Evolutionary conservation across 345 rosid species (phyloP), one percentile per base, ranked within the genome.

Genomic region (Camelina neglecta): DNA sequence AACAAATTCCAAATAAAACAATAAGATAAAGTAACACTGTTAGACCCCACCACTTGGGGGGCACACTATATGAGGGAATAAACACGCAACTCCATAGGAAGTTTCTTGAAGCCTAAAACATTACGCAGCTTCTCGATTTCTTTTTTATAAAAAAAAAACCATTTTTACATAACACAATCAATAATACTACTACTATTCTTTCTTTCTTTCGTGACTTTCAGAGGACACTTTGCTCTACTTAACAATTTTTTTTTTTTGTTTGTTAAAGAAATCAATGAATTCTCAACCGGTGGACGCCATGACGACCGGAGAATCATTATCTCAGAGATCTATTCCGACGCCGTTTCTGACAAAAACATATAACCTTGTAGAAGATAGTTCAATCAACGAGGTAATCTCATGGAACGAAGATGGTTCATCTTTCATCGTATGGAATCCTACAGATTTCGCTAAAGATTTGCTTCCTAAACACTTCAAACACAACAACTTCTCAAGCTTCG

Each of bases 361-460:
- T 62, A 91, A 91, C 63, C 83, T 93, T 15, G 98, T 91, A 0
- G 93, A 91, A 36, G 98, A 93, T 77, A 79, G 21, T 9, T 33
- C 86, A 1, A 81, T 86, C 15, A 88, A 93, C 78, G 93, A 88
- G 13, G 89, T 93, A 7, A 87, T 93, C 75, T 93, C 97, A 0
- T 93, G 98, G 98, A 91, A 84, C 81, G 88, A 88, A 45, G 96
- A 91, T 64, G 98, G 97, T 78, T 89, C 94, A 11, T 81, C 85
- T 47, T 93, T 93, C 76, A 69, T 91, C 75, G 98, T 93, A 2
- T 85, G 98, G 97, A 88, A 93, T 39, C 94, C 98, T 0, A 87
- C 87, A 33, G 90, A 83, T 35, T 93, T 93, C 81, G 92, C 98
- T 7, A 82, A 83, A 18, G 97, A 91, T 83, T 83, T 93, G 85